Evolutionary conservation across 441 rosid species (phyloP).

Genomic region (Biscutella laevigata): DNA sequence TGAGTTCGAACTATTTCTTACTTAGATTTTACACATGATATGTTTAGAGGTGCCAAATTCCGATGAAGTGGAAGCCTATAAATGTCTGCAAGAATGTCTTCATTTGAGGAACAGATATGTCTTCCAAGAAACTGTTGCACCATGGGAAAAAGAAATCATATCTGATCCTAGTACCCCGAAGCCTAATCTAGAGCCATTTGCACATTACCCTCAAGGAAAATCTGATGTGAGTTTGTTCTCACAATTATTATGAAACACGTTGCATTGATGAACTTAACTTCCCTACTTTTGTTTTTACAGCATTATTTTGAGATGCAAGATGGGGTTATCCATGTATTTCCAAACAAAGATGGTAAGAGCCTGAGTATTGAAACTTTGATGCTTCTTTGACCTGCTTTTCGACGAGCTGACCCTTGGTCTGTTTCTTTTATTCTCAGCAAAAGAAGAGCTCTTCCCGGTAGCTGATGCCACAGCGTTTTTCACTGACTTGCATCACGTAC

Average conservation of each 20-base stretch:
- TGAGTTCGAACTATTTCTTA: background rate
- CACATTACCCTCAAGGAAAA: constrained; percentile 61
- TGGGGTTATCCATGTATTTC: constrained; percentile 87
- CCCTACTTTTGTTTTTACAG: constrained; percentile 34
- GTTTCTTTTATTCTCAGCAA: constrained; percentile 38
- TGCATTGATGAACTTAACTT: constrained; percentile 8
- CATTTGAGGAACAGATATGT: constrained; percentile 74
- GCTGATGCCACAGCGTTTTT: constrained; percentile 90
- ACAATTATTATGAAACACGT: background rate
- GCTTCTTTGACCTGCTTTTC: background rate
- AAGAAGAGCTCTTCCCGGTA: constrained; percentile 84
- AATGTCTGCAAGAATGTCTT: constrained; percentile 87
- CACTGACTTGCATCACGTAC: constrained; percentile 87
- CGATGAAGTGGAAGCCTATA: constrained; percentile 76
- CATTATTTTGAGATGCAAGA: constrained; percentile 93
- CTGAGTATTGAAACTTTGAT: background rate
- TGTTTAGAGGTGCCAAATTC: constrained; percentile 69
- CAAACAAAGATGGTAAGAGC: constrained; percentile 62
- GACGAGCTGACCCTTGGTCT: background rate
- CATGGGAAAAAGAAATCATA: constrained; percentile 94
- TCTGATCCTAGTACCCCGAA: constrained; percentile 96
- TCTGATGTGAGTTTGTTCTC: constrained; percentile 50
- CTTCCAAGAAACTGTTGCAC: constrained; percentile 76
- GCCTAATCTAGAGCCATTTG: constrained; percentile 82
- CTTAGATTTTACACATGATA: background rate